Evolutionary conservation across 768 basidiomycete species (phyloP).

Genomic region (Pleurotus platypus): DNA sequence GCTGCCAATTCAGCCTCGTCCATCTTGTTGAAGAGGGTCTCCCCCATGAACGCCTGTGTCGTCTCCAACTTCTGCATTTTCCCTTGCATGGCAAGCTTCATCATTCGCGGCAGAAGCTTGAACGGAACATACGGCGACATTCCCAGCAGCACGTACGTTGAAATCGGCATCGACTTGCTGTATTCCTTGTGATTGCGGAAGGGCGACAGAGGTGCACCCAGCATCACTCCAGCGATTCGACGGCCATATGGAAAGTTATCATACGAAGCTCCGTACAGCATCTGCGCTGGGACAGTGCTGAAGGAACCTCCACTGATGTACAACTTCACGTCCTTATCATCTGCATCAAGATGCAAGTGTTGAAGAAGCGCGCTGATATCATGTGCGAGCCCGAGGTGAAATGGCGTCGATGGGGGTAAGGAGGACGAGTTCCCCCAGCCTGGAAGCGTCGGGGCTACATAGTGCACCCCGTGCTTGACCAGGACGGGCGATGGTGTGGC

Average conservation of each 20-base stretch:
- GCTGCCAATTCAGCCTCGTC: conserved; percentile 30
- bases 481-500: conserved; percentile 19
- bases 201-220: conserved; percentile 36
- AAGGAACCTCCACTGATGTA: conserved; percentile 47
- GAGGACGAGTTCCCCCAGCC: conserved; percentile 45
- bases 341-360: conserved; percentile 32
- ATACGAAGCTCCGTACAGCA: conserved; percentile 45
- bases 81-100: conserved; percentile 20
- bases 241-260: conserved; percentile 41
- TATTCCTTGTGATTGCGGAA: conserved; percentile 35
- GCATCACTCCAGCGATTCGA: conserved; percentile 35
- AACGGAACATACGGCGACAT: conserved; percentile 29
- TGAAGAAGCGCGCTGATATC: conserved; percentile 36
- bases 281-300: conserved; percentile 44
- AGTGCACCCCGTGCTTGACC: conserved; percentile 25
- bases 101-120: conserved; percentile 22
- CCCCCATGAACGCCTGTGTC: conserved; percentile 33
- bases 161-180: conserved; percentile 33
- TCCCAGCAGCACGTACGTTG: conserved; percentile 36
- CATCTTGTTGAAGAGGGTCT: conserved; percentile 28
- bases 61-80: conserved; percentile 30
- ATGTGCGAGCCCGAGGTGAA: conserved; percentile 27
- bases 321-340: conserved; percentile 24
- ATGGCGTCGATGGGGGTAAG: conserved; percentile 22
- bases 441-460: conserved; percentile 40